Evolutionary conservation across 345 rosid genomes (phyloP), one percentile per base, ranked within the genome.

Genomic region (Eucalyptus polybractea): DNA sequence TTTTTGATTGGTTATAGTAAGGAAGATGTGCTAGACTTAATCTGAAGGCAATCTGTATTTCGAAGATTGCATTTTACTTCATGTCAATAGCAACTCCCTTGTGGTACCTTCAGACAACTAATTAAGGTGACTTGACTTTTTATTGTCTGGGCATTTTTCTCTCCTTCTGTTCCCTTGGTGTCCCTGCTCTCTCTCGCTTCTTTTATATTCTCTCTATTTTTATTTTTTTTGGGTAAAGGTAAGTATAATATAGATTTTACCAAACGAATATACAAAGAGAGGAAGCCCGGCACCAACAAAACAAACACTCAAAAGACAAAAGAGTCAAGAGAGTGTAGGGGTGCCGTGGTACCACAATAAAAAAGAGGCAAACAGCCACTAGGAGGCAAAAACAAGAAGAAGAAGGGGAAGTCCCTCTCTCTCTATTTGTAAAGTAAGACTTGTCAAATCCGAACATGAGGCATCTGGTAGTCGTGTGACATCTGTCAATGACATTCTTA

Each of bases 401-500:
- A 17, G 54, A 51, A 51, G 54, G 54, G 54, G 22, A 51, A 51
- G 22, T 51, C 54, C 54, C 2, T 13, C 8, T 27, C 69, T 62
- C 37, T n/a, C 37, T 29, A 65, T 65, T n/a, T 67, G 40, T 67
- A 67, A 67, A 31, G 16, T 56, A 16, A 65, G 76, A n/a, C 72
- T n/a, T 65, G 40, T 67, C 80, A 67, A 67, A 67, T 67, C 19
- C 6, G 21, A 67, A 67, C 80, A 67, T 31, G 21, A 31, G 40
- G 17, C 40, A 31, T 14, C 21, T 1, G 6, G 33, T 8, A 31
- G 21, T 67, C 40, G 0, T 31, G 80, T 67, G 21, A 14, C 72
- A 29, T 65, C 0, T 29, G 37, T 3, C 37, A 27, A n/a, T 0
- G 31, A 60, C 37, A n/a, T 65, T 31, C 3, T 29, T 14, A 6